Evolutionary conservation across 2,329 filamentous ascomycete species (phyloP), one percentile per base, ranked within the genome.

Genomic region (Tetracladium maxilliforme): DNA sequence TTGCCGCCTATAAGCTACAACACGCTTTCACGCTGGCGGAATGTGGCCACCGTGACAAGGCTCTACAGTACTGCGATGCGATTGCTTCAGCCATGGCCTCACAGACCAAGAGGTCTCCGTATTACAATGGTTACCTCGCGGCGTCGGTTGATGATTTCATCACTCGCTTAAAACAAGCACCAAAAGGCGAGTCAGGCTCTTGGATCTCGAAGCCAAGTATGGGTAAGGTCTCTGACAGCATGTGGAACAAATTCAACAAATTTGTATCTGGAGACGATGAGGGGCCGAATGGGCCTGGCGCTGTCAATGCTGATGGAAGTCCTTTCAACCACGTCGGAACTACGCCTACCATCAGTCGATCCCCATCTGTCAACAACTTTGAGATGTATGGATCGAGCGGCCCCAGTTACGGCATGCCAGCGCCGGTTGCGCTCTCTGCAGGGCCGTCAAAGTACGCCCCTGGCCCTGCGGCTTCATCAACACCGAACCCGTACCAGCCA

Each of bases 201-300:
- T 93, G 87, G 82, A 90, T 98, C 26, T 78, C 83, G 2, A 93
- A 90, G 48, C 84, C 87, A 6, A 94, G 73, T 48, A 92, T 95
- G 68, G 86, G 92, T 49, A 93, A 92, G 51, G 83, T 95, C 1
- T 90, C 86, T 3, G 84, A 79, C 32, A 83, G 79, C 17, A 71
- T 95, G 45, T 86, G 83, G 67, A 84, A 74, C 35, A 83, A 79
- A 30, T 94, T 99, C 53, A 95, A 86, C 52, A 94, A 84, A 42
- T 98, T 98, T 43, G 84, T 98, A 32, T 74, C 80, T 25, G 92
- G 90, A 10, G 87, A 94, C 31, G 78, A 83, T 25, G 60, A 61
- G 17, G 60, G 60, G 7, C 70, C 66, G 1, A 63, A 63, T 27
- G 68, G 59, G 7, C 58, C 68, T 9, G 58, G 57, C 5, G 63